phyloP scores from a whole-genome alignment of 306 rosid species.

The Lathyrus aphaca region DNA sequence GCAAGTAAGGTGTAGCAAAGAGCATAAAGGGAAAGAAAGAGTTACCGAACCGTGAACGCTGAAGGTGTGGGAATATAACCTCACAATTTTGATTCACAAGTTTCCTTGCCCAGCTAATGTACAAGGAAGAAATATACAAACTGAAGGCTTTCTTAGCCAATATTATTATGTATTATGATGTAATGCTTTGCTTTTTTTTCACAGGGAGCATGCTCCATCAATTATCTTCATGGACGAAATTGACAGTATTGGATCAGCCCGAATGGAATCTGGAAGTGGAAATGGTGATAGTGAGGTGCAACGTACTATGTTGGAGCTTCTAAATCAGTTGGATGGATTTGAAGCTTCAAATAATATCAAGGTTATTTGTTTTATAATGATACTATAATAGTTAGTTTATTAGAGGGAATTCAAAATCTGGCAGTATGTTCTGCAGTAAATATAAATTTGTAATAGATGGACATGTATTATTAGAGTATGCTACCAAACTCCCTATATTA shows the following conservation, averaged over 20 bases:
- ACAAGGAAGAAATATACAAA: not conserved
- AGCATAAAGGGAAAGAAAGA: too few species aligned
- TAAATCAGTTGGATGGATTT: constrained; percentile 98
- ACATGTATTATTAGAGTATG: not conserved
- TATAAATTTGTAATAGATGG: constrained; percentile 10
- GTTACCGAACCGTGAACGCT: too few species aligned
- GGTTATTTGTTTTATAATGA: constrained; percentile 48
- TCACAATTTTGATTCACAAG: not conserved
- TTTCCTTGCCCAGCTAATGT: not conserved
- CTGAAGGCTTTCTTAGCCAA: constrained; percentile 21
- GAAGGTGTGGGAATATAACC: too few species aligned
- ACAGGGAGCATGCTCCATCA: constrained; percentile 99
- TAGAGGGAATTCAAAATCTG: not conserved
- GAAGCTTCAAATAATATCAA: constrained; percentile 99
- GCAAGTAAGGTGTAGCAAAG: too few species aligned
- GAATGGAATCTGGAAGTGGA: constrained; percentile 99
- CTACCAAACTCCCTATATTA: too few species aligned
- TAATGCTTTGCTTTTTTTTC: constrained; percentile 23
- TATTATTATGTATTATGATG: constrained; percentile 3
- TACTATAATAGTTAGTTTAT: not conserved
- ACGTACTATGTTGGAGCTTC: constrained; percentile 99
- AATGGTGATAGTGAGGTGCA: constrained; percentile 99
- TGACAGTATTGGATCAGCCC: constrained; percentile 98
- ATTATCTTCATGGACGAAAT: constrained; percentile 99
- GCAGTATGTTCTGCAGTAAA: not conserved